These are phyloP conservation scores for Xylaria sp. DNA, from an alignment of 2,329 filamentous ascomycete genomes.

Conservation along the genomic window DNA sequence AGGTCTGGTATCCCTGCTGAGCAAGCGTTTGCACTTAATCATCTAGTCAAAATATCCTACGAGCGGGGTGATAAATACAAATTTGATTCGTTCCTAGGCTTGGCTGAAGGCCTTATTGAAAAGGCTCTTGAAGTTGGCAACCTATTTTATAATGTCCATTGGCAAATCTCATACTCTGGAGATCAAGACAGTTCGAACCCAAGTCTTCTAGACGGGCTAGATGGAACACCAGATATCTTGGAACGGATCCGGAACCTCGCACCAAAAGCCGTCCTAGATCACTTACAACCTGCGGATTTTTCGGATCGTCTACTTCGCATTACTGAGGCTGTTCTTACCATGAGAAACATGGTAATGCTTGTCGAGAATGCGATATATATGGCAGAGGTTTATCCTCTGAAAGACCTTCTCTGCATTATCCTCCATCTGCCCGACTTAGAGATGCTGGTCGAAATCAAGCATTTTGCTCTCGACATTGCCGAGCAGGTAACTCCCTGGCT, in stretches of 20 bases:
- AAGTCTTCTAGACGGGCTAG: slow-evolving; percentile 56
- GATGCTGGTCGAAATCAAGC: slow-evolving; percentile 80
- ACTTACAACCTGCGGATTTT: slow-evolving; percentile 75
- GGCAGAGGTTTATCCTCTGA: slow-evolving; percentile 73
- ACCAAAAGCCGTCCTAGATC: slow-evolving; percentile 65
- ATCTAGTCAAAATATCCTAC: slow-evolving; percentile 93
- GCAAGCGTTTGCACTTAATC: slow-evolving; percentile 90
- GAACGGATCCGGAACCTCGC: slow-evolving; percentile 71
- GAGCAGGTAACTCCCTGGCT: slow-evolving; percentile 89
- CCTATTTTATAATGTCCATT: slow-evolving; percentile 82
- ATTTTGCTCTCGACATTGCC: slow-evolving; percentile 88
- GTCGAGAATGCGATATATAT: slow-evolving; percentile 86
- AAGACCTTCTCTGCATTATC: slow-evolving; percentile 82
- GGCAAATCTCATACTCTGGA: slow-evolving; percentile 73
- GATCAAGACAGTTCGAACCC: slow-evolving; percentile 59
- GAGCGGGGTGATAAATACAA: slow-evolving; percentile 95
- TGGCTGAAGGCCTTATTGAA: slow-evolving; percentile 86
- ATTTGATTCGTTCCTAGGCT: slow-evolving; percentile 86
- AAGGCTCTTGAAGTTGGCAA: slow-evolving; percentile 80
- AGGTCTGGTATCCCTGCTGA: slow-evolving; percentile 80
- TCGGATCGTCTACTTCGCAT: slow-evolving; percentile 74
- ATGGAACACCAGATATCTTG: slow-evolving; percentile 75
- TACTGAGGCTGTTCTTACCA: slow-evolving; percentile 83
- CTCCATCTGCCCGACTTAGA: slow-evolving; percentile 77
- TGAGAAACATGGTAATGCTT: slow-evolving; percentile 96